phyloP scores from a whole-genome alignment of 169 alveolate species.

The Amoebophrya sp. region DNA sequence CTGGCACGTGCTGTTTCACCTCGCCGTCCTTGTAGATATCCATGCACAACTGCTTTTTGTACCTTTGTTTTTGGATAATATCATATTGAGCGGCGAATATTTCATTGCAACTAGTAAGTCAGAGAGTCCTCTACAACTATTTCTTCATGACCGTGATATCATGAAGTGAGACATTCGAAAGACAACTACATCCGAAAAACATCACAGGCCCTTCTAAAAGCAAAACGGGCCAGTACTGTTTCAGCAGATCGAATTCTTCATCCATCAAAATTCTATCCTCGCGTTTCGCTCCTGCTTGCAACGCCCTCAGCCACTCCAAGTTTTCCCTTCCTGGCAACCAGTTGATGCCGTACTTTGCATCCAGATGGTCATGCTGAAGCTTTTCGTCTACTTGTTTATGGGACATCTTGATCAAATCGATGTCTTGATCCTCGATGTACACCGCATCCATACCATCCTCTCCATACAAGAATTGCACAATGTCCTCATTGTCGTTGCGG shows the following conservation, averaged over 20 bases:
- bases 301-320: constrained; percentile 31
- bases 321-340: constrained; percentile 62
- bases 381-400: constrained; percentile 66
- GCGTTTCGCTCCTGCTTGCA: not conserved
- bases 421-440: constrained; percentile 92
- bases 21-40: constrained; percentile 89
- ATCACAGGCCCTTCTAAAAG: not conserved
- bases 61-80: not conserved
- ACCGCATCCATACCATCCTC: constrained; percentile 99
- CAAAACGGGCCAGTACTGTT: not conserved
- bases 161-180: not conserved
- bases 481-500: constrained; percentile 90
- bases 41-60: constrained; percentile 38
- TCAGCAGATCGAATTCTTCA: constrained; percentile 4
- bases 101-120: constrained; percentile 29
- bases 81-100: not conserved
- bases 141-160: constrained; percentile 34
- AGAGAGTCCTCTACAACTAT: constrained; percentile 35
- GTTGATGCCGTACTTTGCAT: constrained; percentile 57
- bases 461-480: constrained; percentile 98
- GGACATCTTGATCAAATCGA: constrained; percentile 83
- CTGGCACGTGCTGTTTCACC: constrained; percentile 91
- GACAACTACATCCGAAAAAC: not conserved
- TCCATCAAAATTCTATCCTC: not conserved
- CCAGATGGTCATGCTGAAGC: constrained; percentile 62